Conservation (phyloP, 306 rosid species). For the Arachis stenosperma region DNA sequence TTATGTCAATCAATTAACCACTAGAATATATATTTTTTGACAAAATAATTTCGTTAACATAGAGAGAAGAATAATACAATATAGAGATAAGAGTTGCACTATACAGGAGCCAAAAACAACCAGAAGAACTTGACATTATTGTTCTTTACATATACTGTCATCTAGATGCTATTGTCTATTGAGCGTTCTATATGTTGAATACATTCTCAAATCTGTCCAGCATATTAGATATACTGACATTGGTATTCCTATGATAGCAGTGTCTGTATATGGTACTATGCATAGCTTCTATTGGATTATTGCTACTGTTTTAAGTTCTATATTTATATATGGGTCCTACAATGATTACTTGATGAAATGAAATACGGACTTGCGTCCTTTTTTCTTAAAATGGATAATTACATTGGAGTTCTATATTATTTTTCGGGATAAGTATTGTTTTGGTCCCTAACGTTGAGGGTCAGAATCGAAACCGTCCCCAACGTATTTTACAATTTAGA, state of each 20-base stretch:
- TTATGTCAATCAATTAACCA: neutral
- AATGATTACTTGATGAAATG: neutral
- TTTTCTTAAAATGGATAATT: conserved; percentile 17
- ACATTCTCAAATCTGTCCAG: neutral
- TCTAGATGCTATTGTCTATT: neutral
- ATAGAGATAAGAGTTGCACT: too few relatives aligned
- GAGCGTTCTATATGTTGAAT: neutral
- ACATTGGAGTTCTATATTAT: conserved; percentile 8
- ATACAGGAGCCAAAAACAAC: too few relatives aligned
- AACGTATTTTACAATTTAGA: too few relatives aligned
- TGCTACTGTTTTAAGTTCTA: neutral
- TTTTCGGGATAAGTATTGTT: too few relatives aligned
- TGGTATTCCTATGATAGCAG: neutral
- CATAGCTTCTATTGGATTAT: neutral
- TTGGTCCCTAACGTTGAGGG: too few relatives aligned
- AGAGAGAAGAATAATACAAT: too few relatives aligned
- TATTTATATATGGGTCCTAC: neutral
- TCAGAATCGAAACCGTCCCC: too few relatives aligned
- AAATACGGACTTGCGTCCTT: neutral
- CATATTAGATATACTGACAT: neutral
- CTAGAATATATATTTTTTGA: too few relatives aligned
- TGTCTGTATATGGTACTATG: conserved; percentile 20
- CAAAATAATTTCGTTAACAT: too few relatives aligned
- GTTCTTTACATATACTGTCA: neutral
- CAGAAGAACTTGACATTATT: neutral